These are phyloP conservation scores for Coemansia sp. DNA, from an alignment of 192 early-diverging fungal genomes.

Conservation along the genomic window DNA sequence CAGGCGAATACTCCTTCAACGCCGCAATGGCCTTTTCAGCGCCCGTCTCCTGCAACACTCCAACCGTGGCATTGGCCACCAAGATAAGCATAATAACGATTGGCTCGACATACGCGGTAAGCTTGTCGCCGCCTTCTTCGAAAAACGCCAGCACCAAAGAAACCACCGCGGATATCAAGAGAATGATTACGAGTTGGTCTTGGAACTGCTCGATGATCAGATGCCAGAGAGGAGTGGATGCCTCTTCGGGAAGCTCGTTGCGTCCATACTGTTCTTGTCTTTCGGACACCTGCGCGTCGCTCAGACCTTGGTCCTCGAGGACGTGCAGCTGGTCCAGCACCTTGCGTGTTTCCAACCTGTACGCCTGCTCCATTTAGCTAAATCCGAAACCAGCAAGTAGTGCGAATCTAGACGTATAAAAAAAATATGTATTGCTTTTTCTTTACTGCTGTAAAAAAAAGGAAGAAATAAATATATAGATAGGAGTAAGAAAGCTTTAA, in stretches of 20 bases:
- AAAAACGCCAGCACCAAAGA: slow-evolving; percentile 92
- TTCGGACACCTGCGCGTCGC: slow-evolving; percentile 61
- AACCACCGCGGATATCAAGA: slow-evolving; percentile 85
- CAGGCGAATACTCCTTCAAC: slow-evolving; percentile 92
- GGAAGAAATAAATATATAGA: neutral
- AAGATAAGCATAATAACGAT: slow-evolving; percentile 97
- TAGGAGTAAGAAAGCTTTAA: too few species aligned
- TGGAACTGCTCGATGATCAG: slow-evolving; percentile 97
- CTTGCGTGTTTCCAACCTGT: slow-evolving; percentile 63
- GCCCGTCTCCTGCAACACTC: slow-evolving; percentile 94
- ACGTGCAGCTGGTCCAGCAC: slow-evolving; percentile 73
- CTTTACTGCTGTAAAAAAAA: neutral
- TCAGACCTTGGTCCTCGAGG: slow-evolving; percentile 66
- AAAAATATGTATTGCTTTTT: neutral
- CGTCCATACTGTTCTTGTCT: slow-evolving; percentile 69
- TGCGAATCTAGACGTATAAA: too few species aligned
- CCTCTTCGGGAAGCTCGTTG: slow-evolving; percentile 92
- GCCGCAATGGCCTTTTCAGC: slow-evolving; percentile 99
- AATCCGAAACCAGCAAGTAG: too few species aligned
- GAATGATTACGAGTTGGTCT: slow-evolving; percentile 97
- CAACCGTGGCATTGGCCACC: slow-evolving; percentile 96
- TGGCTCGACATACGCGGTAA: slow-evolving; percentile 96
- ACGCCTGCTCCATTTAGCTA: slow-evolving; percentile 65
- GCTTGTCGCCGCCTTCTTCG: slow-evolving; percentile 70
- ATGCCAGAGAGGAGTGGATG: slow-evolving; percentile 86